Percentiles rank a stretch among this genome's conserved stretches.
Evolutionary conservation across 2,329 filamentous ascomycete species (phyloP).

Genomic region (Monilinia polystroma): DNA sequence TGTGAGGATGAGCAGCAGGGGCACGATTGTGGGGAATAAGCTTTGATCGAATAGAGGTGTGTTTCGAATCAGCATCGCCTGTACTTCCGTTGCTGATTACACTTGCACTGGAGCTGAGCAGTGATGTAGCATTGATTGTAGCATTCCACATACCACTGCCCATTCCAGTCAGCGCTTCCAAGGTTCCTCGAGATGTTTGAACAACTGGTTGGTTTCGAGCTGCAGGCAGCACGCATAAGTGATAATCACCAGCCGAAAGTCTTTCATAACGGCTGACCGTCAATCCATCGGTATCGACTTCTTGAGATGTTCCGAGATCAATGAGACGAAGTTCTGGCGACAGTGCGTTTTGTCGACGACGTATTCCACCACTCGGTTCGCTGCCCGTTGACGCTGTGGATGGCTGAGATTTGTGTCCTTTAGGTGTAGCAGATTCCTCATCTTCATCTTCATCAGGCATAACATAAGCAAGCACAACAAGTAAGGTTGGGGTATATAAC

Average conservation of each 20-base stretch:
- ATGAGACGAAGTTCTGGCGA: slow-evolving; percentile 90
- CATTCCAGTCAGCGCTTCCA: slow-evolving; percentile 72
- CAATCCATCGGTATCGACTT: slow-evolving; percentile 84
- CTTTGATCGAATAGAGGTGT: slow-evolving; percentile 41
- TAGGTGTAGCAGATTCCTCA: slow-evolving; percentile 40
- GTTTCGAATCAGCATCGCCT: slow-evolving; percentile 57
- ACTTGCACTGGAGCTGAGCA: slow-evolving; percentile 86
- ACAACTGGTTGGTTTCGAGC: slow-evolving; percentile 64
- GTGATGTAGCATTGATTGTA: slow-evolving; percentile 78
- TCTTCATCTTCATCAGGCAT: slow-evolving; percentile 60
- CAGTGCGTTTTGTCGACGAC: slow-evolving; percentile 72
- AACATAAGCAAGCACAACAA: slow-evolving; percentile 90
- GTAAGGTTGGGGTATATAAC: slow-evolving; percentile 86
- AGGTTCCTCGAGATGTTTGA: slow-evolving; percentile 63
- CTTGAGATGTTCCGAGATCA: slow-evolving; percentile 76
- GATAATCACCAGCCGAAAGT: slow-evolving; percentile 86
- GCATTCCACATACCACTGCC: slow-evolving; percentile 85
- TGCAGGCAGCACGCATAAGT: slow-evolving; percentile 79
- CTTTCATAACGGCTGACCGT: slow-evolving; percentile 84
- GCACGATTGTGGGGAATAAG: slow-evolving; percentile 46
- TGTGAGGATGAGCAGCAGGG: slow-evolving; percentile 35
- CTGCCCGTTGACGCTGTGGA: slow-evolving; percentile 53
- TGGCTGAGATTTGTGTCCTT: slow-evolving; percentile 39
- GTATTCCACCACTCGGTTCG: slow-evolving; percentile 64
- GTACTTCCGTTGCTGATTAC: slow-evolving; percentile 60